phyloP scores from a whole-genome alignment of 2,329 filamentous ascomycete genomes.

The Colletotrichum caudatum region DNA sequence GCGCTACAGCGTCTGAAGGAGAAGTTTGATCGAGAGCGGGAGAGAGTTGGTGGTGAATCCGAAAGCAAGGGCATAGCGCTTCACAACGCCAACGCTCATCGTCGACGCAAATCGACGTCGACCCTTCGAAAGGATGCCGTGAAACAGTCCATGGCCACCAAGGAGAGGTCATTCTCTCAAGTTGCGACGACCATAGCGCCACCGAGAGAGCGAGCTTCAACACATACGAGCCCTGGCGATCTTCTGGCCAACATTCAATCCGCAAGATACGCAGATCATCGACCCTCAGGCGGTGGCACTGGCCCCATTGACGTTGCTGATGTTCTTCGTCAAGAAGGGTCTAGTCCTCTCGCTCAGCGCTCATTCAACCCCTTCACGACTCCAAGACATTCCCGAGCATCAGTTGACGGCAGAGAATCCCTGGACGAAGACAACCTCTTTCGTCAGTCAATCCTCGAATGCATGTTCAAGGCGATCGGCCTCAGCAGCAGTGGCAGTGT shows the following conservation, averaged over 20 bases:
- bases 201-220: constrained; percentile 56
- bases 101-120: constrained; percentile 78
- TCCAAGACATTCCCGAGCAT: constrained; percentile 61
- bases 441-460: constrained; percentile 89
- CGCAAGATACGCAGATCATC: constrained; percentile 69
- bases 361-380: constrained; percentile 69
- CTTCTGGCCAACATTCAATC: constrained; percentile 82
- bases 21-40: constrained; percentile 88
- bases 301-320: constrained; percentile 46
- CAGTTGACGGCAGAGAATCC: constrained; percentile 79
- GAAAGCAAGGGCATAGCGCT: constrained; percentile 93
- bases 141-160: constrained; percentile 71
- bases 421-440: constrained; percentile 91
- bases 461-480: constrained; percentile 94
- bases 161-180: constrained; percentile 58
- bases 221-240: constrained; percentile 77
- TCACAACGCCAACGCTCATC: constrained; percentile 79
- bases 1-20: constrained; percentile 88
- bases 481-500: constrained; percentile 76
- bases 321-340: constrained; percentile 51
- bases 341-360: constrained; percentile 62
- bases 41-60: constrained; percentile 84
- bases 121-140: constrained; percentile 83
- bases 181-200: constrained; percentile 56
- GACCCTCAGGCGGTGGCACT: constrained; percentile 49